Conservation (phyloP, 2,329 filamentous ascomycete species). For the Xylaria hypoxylon region DNA sequence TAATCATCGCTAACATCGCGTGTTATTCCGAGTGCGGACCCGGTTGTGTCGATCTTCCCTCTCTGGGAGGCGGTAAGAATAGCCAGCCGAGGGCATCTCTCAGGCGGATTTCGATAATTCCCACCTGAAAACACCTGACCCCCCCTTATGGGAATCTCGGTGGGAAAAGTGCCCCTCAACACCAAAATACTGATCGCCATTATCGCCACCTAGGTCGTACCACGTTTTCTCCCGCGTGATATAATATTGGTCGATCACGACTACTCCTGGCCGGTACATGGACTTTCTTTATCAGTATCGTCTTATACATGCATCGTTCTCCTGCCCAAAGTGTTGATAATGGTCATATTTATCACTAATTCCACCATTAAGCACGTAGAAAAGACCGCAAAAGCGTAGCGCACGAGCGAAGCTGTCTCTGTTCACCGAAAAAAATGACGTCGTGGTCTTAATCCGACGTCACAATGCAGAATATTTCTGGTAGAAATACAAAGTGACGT, state of each 20-base stretch:
- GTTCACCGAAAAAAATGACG: constrained; percentile 38
- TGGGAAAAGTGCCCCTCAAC: constrained; percentile 34
- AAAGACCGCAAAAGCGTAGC: constrained; percentile 11
- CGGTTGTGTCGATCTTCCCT: constrained; percentile 42
- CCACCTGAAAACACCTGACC: constrained; percentile 34
- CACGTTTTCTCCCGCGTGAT: constrained; percentile 43
- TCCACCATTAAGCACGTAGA: constrained; percentile 1
- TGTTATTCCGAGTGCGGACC: constrained; percentile 36
- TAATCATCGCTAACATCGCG: constrained; percentile 1
- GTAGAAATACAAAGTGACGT: constrained; percentile 11
- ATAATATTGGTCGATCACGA: constrained; percentile 41
- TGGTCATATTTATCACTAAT: constrained; percentile 22
- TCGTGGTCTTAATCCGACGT: constrained; percentile 25
- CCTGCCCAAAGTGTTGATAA: constrained; percentile 24
- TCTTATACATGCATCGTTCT: constrained; percentile 22
- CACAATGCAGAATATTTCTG: constrained; percentile 23
- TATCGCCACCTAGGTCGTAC: constrained; percentile 38
- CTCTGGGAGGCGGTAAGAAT: constrained; percentile 35
- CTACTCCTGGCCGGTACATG: constrained; percentile 31
- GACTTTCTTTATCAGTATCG: constrained; percentile 33
- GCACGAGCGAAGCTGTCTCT: constrained; percentile 9
- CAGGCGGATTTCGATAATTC: constrained; percentile 15
- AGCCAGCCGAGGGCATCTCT: constrained; percentile 27
- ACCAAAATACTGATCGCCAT: constrained; percentile 37
- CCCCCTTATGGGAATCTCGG: constrained; percentile 37